These are phyloP conservation scores for Neurospora tetrasperma DNA, from an alignment of 495 filamentous ascomycete species.

Conservation along the genomic window DNA sequence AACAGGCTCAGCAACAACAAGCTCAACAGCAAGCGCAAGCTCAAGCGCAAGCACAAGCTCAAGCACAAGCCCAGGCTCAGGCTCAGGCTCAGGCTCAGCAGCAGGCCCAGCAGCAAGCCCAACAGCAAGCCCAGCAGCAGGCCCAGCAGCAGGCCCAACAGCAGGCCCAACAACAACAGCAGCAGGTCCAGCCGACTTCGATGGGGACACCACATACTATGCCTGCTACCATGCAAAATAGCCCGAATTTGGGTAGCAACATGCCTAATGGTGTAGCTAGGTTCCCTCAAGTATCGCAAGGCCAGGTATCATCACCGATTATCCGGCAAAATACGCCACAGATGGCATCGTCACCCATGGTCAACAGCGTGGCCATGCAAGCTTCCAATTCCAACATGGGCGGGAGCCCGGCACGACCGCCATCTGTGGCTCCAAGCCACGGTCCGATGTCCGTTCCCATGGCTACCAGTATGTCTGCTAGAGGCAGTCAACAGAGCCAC, in stretches of 20 bases:
- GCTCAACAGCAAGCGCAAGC: constrained; percentile 39
- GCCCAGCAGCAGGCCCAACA: constrained; percentile 32
- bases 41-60: constrained; percentile 30
- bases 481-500: constrained; percentile 71
- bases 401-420: constrained; percentile 64
- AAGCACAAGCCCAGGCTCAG: constrained; percentile 19
- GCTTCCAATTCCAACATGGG: constrained; percentile 70
- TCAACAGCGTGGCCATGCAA: constrained; percentile 65
- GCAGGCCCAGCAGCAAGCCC: constrained; percentile 38
- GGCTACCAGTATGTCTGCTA: constrained; percentile 61
- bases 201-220: background rate
- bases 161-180: constrained; percentile 19
- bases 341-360: constrained; percentile 64
- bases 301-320: constrained; percentile 67
- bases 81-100: constrained; percentile 27
- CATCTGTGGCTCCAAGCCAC: constrained; percentile 66
- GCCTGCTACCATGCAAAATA: background rate
- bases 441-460: constrained; percentile 52
- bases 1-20: constrained; percentile 32
- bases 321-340: constrained; percentile 72
- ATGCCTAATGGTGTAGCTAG: constrained; percentile 47
- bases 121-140: constrained; percentile 42
- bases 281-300: constrained; percentile 51
- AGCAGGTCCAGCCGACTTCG: background rate
- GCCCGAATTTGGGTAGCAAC: constrained; percentile 11